A percentile compares a stretch with the other conserved stretches of the same genome.
These are phyloP conservation scores for Erucastrum elatum DNA, from an alignment of 345 rosid genomes.

Conservation along the genomic window DNA sequence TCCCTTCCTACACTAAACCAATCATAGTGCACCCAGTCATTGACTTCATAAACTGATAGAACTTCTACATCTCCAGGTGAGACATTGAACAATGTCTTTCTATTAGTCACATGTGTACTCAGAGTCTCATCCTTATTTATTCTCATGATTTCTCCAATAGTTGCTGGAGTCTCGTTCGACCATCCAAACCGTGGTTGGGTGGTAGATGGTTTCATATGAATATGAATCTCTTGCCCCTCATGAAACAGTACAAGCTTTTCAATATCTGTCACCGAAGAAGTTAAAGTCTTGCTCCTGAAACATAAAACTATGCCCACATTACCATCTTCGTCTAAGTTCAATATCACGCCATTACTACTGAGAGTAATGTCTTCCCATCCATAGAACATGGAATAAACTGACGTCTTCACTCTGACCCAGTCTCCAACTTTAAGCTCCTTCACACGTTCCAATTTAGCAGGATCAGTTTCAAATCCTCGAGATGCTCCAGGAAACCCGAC, in stretches of 20 bases:
- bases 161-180: conserved; percentile 93
- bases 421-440: conserved; percentile 99
- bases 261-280: conserved; percentile 86
- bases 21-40: conserved; percentile 27
- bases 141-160: conserved; percentile 76
- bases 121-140: conserved; percentile 96
- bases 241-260: conserved; percentile 86
- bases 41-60: conserved; percentile 93
- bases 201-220: conserved; percentile 70
- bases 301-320: conserved; percentile 93
- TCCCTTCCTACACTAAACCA: conserved; percentile 44
- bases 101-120: conserved; percentile 79
- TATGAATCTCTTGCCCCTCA: conserved; percentile 83
- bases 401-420: conserved; percentile 92
- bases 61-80: conserved; percentile 97
- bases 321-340: conserved; percentile 93
- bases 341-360: conserved; percentile 77
- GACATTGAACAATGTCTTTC: conserved; percentile 76
- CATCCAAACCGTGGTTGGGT: conserved; percentile 94
- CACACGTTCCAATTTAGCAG: conserved; percentile 98
- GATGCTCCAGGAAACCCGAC: conserved; percentile 99
- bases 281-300: conserved; percentile 83
- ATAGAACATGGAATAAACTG: conserved; percentile 89
- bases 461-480: conserved; percentile 99
- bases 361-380: conserved; percentile 95